Conservation (phyloP, 1,284 basidiomycete species). For the Naganishia albida region DNA sequence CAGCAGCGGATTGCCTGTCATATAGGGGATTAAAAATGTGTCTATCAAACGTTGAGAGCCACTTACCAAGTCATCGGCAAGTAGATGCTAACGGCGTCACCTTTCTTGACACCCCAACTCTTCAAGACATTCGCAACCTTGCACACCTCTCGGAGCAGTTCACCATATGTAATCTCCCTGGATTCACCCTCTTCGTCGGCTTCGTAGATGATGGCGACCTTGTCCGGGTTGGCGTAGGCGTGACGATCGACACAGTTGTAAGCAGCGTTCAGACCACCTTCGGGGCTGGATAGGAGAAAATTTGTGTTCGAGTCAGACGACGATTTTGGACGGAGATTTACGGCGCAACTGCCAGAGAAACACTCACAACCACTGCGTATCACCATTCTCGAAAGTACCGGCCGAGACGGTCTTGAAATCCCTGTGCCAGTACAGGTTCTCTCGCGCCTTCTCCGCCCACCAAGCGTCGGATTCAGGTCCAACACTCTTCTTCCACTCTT, state of each 20-base stretch:
- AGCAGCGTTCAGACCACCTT: slow-evolving; percentile 82
- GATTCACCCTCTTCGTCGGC: slow-evolving; percentile 90
- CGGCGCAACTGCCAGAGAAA: not conserved
- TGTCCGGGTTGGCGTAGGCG: slow-evolving; percentile 82
- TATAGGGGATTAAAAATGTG: slow-evolving; percentile 61
- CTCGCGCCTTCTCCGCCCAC: slow-evolving; percentile 79
- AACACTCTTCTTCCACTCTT: slow-evolving; percentile 68
- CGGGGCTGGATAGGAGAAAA: slow-evolving; percentile 58
- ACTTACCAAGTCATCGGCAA: slow-evolving; percentile 45
- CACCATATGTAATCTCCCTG: slow-evolving; percentile 72
- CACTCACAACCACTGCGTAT: slow-evolving; percentile 84
- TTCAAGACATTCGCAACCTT: slow-evolving; percentile 90
- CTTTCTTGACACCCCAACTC: slow-evolving; percentile 87
- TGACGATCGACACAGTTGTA: slow-evolving; percentile 96
- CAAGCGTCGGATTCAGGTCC: slow-evolving; percentile 75
- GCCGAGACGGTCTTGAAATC: slow-evolving; percentile 86
- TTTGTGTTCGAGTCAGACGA: not conserved
- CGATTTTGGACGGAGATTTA: not conserved
- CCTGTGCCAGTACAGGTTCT: slow-evolving; percentile 83
- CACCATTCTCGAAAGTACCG: slow-evolving; percentile 81
- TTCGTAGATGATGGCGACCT: slow-evolving; percentile 97
- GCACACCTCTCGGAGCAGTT: slow-evolving; percentile 89
- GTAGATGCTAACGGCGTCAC: slow-evolving; percentile 71
- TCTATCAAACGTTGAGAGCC: not conserved
- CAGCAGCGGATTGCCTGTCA: slow-evolving; percentile 85